phyloP scores from a whole-genome alignment of 495 filamentous ascomycete species.

The Trichoderma virens region DNA sequence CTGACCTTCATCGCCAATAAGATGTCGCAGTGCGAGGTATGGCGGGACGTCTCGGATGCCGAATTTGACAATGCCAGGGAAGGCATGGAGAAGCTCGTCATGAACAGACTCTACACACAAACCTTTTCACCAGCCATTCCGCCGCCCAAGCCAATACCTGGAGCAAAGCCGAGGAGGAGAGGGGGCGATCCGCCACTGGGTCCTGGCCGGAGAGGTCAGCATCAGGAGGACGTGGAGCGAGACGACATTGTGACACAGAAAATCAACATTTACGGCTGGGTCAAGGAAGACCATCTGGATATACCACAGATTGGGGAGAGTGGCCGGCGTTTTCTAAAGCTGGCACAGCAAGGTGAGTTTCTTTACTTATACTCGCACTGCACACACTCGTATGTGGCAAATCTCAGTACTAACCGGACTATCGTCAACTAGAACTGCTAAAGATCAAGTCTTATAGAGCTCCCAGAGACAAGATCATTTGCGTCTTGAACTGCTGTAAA shows the following conservation, averaged over 20 bases:
- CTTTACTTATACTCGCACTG: not conserved
- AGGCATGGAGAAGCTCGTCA: constrained; percentile 99
- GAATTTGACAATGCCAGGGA: constrained; percentile 98
- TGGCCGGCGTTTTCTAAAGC: constrained; percentile 75
- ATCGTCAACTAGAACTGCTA: constrained; percentile 65
- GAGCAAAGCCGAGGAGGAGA: constrained; percentile 59
- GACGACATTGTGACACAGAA: constrained; percentile 94
- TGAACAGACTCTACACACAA: constrained; percentile 95
- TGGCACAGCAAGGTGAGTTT: constrained; percentile 75
- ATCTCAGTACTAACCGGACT: constrained; percentile 12
- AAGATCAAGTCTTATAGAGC: constrained; percentile 96
- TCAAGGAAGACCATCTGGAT: constrained; percentile 88
- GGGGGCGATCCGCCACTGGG: constrained; percentile 62
- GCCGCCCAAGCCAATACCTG: constrained; percentile 63
- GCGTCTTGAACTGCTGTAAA: constrained; percentile 97
- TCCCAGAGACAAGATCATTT: constrained; percentile 96
- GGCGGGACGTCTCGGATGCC: constrained; percentile 89
- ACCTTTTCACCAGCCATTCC: constrained; percentile 94
- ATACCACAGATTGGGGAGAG: constrained; percentile 79
- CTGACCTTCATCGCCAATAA: constrained; percentile 96
- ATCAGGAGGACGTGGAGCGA: constrained; percentile 96
- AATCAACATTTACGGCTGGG: constrained; percentile 93
- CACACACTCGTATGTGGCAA: not conserved
- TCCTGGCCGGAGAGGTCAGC: constrained; percentile 82
- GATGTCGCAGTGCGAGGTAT: constrained; percentile 97